Evolutionary conservation across 2,329 filamentous ascomycete species (phyloP), one percentile per base, ranked within the genome.

Genomic region (Amesomyces nigricolor): DNA sequence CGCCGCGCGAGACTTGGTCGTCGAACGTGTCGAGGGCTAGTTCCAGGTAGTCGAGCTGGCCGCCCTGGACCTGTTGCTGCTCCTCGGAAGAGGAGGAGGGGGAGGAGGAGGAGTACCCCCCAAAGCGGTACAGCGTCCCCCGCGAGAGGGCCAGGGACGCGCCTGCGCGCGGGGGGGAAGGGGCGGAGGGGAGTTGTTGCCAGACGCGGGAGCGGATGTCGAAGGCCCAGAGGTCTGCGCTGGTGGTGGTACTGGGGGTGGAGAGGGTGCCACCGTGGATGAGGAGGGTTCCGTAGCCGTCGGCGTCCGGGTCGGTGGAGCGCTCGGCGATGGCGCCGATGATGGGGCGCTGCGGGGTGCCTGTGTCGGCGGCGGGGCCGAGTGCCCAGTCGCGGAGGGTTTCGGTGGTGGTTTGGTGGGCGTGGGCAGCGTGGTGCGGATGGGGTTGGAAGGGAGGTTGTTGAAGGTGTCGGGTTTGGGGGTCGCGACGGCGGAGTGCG

Each of bases 181-280:
- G 88, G 0, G 88, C 89, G 7, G 80, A 69, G 0, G 85, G 78
- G 13, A 89, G 75, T 64, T 86, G 77, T 39, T 76, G 82, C 90
- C 90, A 95, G 2, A 77, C 74, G 51, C 77, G 74, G 7, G 76
- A 77, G 47, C 73, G 74, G 22, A 92, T 70, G 65, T 87, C 83
- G 66, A 95, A 95, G 0, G 82, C 81, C 90, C 90, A 95, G 5
- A 91, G 71, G 66, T 95, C 90, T 10, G 75, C 73, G 39, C 75
- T 74, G 3, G 88, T 74, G 3, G 32, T 30, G 5, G 83, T 86
- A 29, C 73, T 78, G 5, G 80, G 22, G 22, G 22, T 5, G 22
- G 22, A 26, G 0, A 88, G 78, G 64, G 85, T 88, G 3, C 90
- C 89, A 4, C 87, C 89, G 67, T 95, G 89, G 32, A 95, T 68